Evolutionary conservation across 2,329 filamentous ascomycete species (phyloP).

Genomic region (Aspergillus aculeatus): DNA sequence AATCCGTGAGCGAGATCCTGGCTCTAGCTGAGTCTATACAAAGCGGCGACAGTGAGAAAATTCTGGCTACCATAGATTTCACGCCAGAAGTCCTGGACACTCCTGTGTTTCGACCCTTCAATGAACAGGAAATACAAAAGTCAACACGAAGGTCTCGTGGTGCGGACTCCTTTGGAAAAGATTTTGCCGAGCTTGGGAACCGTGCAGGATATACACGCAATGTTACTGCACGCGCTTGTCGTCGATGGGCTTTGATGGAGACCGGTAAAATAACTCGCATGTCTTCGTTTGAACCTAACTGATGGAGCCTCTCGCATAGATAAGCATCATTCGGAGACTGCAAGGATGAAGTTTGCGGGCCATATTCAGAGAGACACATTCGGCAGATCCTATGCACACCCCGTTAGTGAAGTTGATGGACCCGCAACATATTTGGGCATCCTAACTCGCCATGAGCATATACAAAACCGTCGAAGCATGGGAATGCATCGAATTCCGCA

Average conservation of each 20-base stretch:
- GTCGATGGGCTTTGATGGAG: conserved; percentile 15
- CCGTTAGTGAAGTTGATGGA: conserved; percentile 17
- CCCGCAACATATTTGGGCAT: conserved; percentile 18
- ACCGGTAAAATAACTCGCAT: conserved; percentile 6
- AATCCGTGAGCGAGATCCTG: conserved; percentile 12
- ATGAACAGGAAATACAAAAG: conserved; percentile 9
- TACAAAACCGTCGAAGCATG: conserved; percentile 19
- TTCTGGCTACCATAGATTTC: conserved; percentile 11
- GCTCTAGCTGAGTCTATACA: conserved; percentile 8
- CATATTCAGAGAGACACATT: conserved; percentile 4
- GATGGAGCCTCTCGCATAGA: conserved; percentile 5
- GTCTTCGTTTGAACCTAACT: background rate
- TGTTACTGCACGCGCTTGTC: conserved; percentile 13
- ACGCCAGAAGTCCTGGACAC: conserved; percentile 11
- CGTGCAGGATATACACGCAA: conserved; percentile 15
- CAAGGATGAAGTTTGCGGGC: conserved; percentile 10
- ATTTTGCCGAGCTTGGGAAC: conserved; percentile 12
- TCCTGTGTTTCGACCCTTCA: conserved; percentile 14
- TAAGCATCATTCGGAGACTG: conserved; percentile 5
- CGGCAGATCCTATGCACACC: conserved; percentile 10
- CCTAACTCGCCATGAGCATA: conserved; percentile 13
- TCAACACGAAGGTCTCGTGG: conserved; percentile 7
- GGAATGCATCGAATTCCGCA: conserved; percentile 14
- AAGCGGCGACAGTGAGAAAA: conserved; percentile 7
- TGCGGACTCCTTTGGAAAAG: conserved; percentile 16